A percentile compares a stretch with the other conserved stretches of the same genome.
Evolutionary conservation across 305 asterid genomes (phyloP).

Genomic region (Fraxinus sp.): DNA sequence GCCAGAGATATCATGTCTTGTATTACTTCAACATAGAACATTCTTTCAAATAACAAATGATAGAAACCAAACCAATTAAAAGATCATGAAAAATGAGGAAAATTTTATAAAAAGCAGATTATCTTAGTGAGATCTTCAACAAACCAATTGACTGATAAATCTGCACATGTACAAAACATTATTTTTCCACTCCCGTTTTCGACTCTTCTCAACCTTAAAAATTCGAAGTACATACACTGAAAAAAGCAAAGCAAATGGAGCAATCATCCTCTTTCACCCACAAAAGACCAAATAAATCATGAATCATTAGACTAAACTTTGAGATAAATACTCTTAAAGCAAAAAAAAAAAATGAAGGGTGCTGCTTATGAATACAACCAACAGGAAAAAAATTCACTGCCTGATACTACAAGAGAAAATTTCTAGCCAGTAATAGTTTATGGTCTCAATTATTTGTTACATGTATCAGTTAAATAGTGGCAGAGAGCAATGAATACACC

Average conservation of each 20-base stretch:
- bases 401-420: not conserved
- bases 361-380: not conserved
- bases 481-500: too few species aligned
- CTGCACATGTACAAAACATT: not conserved
- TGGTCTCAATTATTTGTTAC: not conserved
- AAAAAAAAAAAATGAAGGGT: not conserved
- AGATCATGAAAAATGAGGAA: not conserved
- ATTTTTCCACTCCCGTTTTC: not conserved
- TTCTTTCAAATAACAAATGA: not conserved
- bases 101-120: not conserved
- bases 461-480: too few species aligned
- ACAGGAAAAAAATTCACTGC: not conserved
- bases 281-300: not conserved
- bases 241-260: not conserved
- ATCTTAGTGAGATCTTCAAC: not conserved
- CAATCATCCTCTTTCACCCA: not conserved
- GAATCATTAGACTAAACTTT: not conserved
- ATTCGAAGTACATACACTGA: not conserved
- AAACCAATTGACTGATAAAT: not conserved
- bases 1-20: not conserved
- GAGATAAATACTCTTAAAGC: not conserved
- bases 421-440: not conserved
- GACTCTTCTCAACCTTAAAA: not conserved
- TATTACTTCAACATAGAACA: not conserved
- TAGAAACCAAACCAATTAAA: too few species aligned